phyloP scores from a whole-genome alignment of 2,329 filamentous ascomycete genomes.

The Hypoxylon sp. region DNA sequence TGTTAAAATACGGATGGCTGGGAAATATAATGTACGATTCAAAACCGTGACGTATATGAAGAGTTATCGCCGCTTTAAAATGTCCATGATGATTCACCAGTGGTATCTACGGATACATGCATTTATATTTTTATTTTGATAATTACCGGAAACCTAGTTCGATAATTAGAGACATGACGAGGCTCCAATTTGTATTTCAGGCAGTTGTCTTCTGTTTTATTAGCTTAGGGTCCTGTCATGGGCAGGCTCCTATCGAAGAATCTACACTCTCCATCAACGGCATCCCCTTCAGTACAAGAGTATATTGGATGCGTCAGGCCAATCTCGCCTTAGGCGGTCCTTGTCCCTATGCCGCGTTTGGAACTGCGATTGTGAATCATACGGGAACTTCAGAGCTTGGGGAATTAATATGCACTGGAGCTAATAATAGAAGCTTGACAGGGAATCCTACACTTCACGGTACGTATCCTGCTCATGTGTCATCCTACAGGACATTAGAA shows the following conservation, averaged over 20 bases:
- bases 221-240: conserved; percentile 4
- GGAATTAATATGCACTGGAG: conserved; percentile 65
- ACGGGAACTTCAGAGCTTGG: conserved; percentile 59
- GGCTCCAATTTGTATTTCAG: neutral
- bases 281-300: conserved; percentile 57
- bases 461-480: conserved; percentile 38
- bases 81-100: neutral
- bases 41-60: conserved; percentile 4
- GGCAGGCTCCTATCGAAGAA: conserved; percentile 25
- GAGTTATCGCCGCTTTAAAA: neutral
- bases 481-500: neutral
- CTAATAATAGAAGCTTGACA: conserved; percentile 60
- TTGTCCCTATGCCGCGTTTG: conserved; percentile 69
- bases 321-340: conserved; percentile 63
- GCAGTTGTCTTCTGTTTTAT: conserved; percentile 1
- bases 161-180: conserved; percentile 18
- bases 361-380: conserved; percentile 70
- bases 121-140: neutral
- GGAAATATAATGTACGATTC: neutral
- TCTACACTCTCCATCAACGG: conserved; percentile 34
- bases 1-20: conserved; percentile 13
- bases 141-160: neutral
- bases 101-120: neutral
- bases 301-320: conserved; percentile 68
- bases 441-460: conserved; percentile 70